Percentiles rank a stretch among this genome's conserved stretches.
Evolutionary conservation across 2,329 filamentous ascomycete species (phyloP).

Genomic region (Fusarium newnesense): DNA sequence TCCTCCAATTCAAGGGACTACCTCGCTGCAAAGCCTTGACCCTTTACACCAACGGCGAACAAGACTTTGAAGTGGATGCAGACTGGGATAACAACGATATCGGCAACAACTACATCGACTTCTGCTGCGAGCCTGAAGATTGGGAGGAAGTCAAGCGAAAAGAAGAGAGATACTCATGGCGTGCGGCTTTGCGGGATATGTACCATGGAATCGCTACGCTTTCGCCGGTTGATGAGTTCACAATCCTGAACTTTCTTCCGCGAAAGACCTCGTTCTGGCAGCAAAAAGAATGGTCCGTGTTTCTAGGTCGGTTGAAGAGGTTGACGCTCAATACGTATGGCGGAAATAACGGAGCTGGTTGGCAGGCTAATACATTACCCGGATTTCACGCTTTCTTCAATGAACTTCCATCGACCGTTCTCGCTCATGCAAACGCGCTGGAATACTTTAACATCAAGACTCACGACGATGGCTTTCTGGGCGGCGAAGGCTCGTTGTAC

Average conservation of each 20-base stretch:
- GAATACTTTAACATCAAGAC: background rate
- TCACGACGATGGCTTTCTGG: background rate
- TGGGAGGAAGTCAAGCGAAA: background rate
- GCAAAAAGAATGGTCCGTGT: background rate
- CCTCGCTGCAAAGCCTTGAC: background rate
- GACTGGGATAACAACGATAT: conserved; percentile 10
- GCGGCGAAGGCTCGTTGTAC: background rate
- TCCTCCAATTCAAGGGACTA: background rate
- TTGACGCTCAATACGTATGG: conserved; percentile 14
- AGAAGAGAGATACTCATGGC: background rate
- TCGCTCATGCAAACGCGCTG: background rate
- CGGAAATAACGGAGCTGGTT: background rate
- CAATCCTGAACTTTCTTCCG: background rate
- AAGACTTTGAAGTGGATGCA: background rate
- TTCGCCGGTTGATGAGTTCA: background rate
- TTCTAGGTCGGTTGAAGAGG: background rate
- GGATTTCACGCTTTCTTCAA: conserved; percentile 17
- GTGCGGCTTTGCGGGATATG: conserved; percentile 1
- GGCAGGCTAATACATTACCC: background rate
- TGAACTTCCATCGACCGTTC: background rate
- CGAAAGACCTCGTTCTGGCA: background rate
- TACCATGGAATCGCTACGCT: background rate
- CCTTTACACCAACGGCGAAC: background rate
- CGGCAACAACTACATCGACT: background rate
- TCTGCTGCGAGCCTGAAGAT: background rate